phyloP scores from a whole-genome alignment of 768 basidiomycete genomes.

The Boletus rubroflammeus region DNA sequence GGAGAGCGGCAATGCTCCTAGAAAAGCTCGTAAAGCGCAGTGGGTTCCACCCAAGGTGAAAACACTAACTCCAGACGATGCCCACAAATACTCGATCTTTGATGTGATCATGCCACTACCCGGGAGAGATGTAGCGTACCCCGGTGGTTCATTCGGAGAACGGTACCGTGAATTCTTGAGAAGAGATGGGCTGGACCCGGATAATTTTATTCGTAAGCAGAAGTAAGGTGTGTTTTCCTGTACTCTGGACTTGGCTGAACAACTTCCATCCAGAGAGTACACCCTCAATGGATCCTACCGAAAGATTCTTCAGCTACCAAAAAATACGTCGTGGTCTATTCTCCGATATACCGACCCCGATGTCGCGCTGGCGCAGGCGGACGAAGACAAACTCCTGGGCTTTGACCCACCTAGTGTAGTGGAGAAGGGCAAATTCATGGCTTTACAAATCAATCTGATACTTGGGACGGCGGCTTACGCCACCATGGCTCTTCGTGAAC shows the following conservation, averaged over 20 bases:
- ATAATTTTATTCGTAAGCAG: constrained; percentile 87
- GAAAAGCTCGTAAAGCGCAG: constrained; percentile 33
- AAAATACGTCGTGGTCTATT: constrained; percentile 75
- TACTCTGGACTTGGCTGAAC: constrained; percentile 4
- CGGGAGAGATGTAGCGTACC: constrained; percentile 91
- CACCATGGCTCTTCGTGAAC: constrained; percentile 95
- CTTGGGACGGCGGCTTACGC: constrained; percentile 93
- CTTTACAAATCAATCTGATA: constrained; percentile 80
- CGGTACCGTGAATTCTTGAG: constrained; percentile 77
- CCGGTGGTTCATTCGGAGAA: constrained; percentile 83
- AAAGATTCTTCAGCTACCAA: constrained; percentile 83
- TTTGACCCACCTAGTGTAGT: constrained; percentile 66
- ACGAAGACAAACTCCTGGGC: constrained; percentile 88
- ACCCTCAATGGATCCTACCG: constrained; percentile 92
- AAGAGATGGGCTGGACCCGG: constrained; percentile 85
- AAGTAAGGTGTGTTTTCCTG: constrained; percentile 48
- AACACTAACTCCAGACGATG: constrained; percentile 71
- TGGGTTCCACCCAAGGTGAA: constrained; percentile 72
- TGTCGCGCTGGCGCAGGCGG: constrained; percentile 86
- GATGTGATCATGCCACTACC: constrained; percentile 98
- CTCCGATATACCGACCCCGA: constrained; percentile 92
- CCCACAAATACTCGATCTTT: constrained; percentile 81
- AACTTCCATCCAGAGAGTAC: constrained; percentile 63
- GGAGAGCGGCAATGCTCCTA: constrained; percentile 12
- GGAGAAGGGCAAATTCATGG: constrained; percentile 79